Evolutionary conservation across 2,329 filamentous ascomycete species (phyloP).

Genomic region (Aaosphaeria arxii): DNA sequence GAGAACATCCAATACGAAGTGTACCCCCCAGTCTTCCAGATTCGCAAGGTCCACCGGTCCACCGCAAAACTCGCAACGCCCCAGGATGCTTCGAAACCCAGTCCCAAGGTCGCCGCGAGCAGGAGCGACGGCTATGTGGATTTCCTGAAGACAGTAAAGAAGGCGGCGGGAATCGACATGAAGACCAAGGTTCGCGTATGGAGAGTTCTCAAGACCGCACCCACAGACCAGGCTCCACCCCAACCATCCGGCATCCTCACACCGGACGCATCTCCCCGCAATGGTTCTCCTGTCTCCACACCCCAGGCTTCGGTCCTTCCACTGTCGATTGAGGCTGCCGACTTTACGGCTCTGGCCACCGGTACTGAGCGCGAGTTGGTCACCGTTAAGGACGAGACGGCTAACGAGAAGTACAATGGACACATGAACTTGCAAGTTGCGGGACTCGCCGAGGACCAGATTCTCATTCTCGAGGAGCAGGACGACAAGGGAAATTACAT

Average conservation of each 20-base stretch:
- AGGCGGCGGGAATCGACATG: conserved; percentile 62
- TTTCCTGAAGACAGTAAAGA: conserved; percentile 76
- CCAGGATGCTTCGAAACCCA: conserved; percentile 59
- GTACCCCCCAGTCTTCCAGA: conserved; percentile 78
- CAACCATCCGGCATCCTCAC: conserved; percentile 41
- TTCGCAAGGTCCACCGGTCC: conserved; percentile 70
- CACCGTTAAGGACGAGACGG: conserved; percentile 65
- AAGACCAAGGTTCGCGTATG: conserved; percentile 75
- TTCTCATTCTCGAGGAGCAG: conserved; percentile 83
- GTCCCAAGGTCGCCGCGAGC: conserved; percentile 68
- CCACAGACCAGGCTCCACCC: conserved; percentile 29
- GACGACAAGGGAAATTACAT: conserved; percentile 51
- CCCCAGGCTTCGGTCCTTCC: conserved; percentile 43
- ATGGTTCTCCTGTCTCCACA: conserved; percentile 44
- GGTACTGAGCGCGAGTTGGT: conserved; percentile 65
- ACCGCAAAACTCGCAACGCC: conserved; percentile 51
- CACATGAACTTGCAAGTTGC: conserved; percentile 62
- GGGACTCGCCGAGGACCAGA: conserved; percentile 68
- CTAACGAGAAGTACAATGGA: conserved; percentile 76
- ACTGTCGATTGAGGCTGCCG: conserved; percentile 61
- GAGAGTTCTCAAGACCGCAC: conserved; percentile 55
- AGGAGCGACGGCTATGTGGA: conserved; percentile 65
- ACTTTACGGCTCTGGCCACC: conserved; percentile 61
- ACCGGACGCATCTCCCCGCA: conserved; percentile 45
- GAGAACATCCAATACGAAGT: conserved; percentile 78